Base-by-base conservation (phyloP, 306 rosid species). In the Mimosa bimucronata region DNA sequence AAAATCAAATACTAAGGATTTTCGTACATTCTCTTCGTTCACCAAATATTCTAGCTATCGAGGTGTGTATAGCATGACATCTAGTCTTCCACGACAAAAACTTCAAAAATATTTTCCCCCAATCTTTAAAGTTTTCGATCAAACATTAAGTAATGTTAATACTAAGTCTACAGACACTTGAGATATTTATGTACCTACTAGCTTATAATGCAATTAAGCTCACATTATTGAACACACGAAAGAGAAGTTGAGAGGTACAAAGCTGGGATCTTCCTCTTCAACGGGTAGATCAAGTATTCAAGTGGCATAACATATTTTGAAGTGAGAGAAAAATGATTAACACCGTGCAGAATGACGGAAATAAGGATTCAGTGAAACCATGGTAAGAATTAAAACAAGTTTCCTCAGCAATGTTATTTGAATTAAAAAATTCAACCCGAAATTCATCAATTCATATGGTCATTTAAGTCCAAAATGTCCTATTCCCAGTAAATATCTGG, bases 401-500 rank as follows among this genome's bases (percentile, higher is more conserved):
- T 38, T 73, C 77, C 69, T 68, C 67, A 65, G 60, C 41, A 62
- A 57, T 40, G 71, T 25, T 57, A 14, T 66, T 30, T 57, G 67
- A 61, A 40, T 34, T 31, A 14, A 76, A 76, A 77, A 46, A 48
- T 60, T 71, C 45, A 78, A 83, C 45, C 70, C 45, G 10, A 81
- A 46, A 29, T 60, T 23, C 83, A 53, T 31, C 78, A 46, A 29
- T 60, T 23, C 83, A 53, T 31, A 71, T 42, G 8, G 34, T 60
- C 55, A 70, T 61, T n/a, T 8, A 46, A 57, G 41, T 73, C 40
- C 82, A 74, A 45, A 79, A 83, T 88, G 71, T 75, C 74, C 82
- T 44, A 62, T 70, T 74, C 79, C 76, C 71, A 80, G 79, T 42
- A 83, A 85, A 76, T 52, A 80, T 80, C 77, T 78, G 53, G 82